phyloP scores from a whole-genome alignment of 768 basidiomycete genomes.

The Xerocomellus amylosporus region DNA sequence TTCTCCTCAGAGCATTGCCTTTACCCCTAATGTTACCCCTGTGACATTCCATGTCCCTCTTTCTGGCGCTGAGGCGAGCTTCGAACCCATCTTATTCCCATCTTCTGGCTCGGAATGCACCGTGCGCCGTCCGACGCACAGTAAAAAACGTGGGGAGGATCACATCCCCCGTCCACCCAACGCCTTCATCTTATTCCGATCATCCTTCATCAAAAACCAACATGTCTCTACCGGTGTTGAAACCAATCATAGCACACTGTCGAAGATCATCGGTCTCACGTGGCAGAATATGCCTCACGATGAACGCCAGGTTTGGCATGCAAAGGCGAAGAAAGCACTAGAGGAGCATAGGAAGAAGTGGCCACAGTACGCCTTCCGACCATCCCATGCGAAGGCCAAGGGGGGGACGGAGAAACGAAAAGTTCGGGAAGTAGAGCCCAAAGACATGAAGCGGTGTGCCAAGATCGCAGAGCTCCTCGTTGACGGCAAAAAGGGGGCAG shows the following conservation, averaged over 20 bases:
- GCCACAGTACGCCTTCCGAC: conserved; percentile 74
- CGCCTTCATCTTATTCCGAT: conserved; percentile 85
- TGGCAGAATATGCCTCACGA: conserved; percentile 76
- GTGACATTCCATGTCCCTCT: conserved; percentile 53
- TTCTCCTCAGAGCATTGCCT: conserved; percentile 44
- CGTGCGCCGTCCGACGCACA: conserved; percentile 50
- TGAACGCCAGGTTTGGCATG: conserved; percentile 77
- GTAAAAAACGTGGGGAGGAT: conserved; percentile 68
- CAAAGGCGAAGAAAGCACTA: conserved; percentile 67
- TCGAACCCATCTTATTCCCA: conserved; percentile 59
- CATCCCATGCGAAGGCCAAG: conserved; percentile 44
- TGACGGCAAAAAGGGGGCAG: conserved; percentile 62
- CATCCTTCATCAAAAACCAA: conserved; percentile 75
- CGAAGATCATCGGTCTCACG: conserved; percentile 80
- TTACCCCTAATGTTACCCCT: conserved; percentile 58
- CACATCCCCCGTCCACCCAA: conserved; percentile 84
- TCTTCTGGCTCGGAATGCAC: conserved; percentile 35
- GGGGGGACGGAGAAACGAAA: conserved; percentile 33
- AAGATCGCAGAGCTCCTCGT: conserved; percentile 68
- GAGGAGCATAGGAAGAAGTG: conserved; percentile 70
- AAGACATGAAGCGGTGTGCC: conserved; percentile 57
- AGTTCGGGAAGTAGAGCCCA: conserved; percentile 40
- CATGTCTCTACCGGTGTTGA: conserved; percentile 76
- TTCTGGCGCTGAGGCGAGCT: conserved; percentile 33
- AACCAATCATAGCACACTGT: conserved; percentile 79